A percentile compares a stretch with the other conserved stretches of the same genome.
Evolutionary conservation across 2,329 filamentous ascomycete genomes (phyloP).

Genomic region (Neoarthrinium moseri): DNA sequence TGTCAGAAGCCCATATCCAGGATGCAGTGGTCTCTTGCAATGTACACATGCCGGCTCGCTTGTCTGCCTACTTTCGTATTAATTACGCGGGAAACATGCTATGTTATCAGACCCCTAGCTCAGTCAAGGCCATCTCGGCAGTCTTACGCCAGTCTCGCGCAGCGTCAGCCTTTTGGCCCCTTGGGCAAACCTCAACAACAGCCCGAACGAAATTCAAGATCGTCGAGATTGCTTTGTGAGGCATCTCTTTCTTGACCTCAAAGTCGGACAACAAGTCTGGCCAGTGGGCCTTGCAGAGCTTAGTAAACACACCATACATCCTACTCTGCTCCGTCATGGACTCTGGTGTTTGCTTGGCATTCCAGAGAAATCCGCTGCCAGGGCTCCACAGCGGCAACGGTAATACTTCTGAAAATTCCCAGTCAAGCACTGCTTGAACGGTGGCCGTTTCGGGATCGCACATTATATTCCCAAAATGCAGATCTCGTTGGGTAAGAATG

Average conservation of each 20-base stretch:
- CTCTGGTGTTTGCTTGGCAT: slow-evolving; percentile 16
- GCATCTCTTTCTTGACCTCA: neutral
- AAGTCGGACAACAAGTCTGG: neutral
- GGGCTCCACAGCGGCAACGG: slow-evolving; percentile 34
- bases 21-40: too few relatives aligned
- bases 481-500: slow-evolving; percentile 34
- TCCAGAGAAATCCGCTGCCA: slow-evolving; percentile 33
- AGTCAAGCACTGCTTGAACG: slow-evolving; percentile 34
- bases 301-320: slow-evolving; percentile 23
- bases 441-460: slow-evolving; percentile 20
- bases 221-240: neutral
- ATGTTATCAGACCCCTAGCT: slow-evolving; percentile 5
- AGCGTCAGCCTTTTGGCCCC: neutral
- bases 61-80: too few relatives aligned
- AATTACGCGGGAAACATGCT: too few relatives aligned
- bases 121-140: neutral
- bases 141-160: slow-evolving; percentile 1
- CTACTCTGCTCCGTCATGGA: slow-evolving; percentile 20
- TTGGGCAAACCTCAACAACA: slow-evolving; percentile 11
- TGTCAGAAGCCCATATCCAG: too few relatives aligned
- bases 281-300: slow-evolving; percentile 8
- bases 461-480: slow-evolving; percentile 36
- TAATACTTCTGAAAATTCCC: slow-evolving; percentile 36
- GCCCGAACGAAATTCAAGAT: slow-evolving; percentile 2
- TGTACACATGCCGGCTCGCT: too few relatives aligned